A percentile compares a stretch with the other conserved stretches of the same genome.
These are phyloP conservation scores for Ramichloridium luteum DNA, from an alignment of 2,329 filamentous ascomycete species.

Conservation along the genomic window DNA sequence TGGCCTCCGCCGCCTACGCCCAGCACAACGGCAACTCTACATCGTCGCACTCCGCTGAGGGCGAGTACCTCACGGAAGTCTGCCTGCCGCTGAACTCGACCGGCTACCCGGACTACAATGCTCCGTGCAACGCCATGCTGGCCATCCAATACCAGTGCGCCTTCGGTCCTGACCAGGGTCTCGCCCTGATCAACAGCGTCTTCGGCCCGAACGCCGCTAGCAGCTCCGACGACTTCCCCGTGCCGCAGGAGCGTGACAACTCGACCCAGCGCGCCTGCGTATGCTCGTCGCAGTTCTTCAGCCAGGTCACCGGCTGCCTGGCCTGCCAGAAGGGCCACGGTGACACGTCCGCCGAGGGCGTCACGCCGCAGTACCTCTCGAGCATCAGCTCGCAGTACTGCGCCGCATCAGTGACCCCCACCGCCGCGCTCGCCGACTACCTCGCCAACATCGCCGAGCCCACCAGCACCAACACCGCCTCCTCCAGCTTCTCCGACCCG, in stretches of 20 bases:
- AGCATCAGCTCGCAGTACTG: constrained; percentile 16
- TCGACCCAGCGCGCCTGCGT: constrained; percentile 18
- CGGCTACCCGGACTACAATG: constrained; percentile 13
- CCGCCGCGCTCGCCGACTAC: constrained; percentile 12
- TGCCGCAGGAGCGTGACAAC: constrained; percentile 10
- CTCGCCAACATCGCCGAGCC: constrained; percentile 3
- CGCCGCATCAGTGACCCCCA: constrained; percentile 16
- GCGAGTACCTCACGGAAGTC: constrained; percentile 13
- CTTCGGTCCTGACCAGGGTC: constrained; percentile 9
- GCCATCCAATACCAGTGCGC: constrained; percentile 16
- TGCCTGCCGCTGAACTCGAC: constrained; percentile 15
- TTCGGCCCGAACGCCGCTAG: constrained; percentile 1
- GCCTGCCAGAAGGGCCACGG: constrained; percentile 17
- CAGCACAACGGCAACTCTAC: constrained; percentile 3
- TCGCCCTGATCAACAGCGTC: background rate
- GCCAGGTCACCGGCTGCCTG: constrained; percentile 11
- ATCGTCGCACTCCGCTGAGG: constrained; percentile 4
- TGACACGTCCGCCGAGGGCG: constrained; percentile 5
- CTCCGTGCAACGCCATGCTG: constrained; percentile 17
- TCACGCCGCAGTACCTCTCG: constrained; percentile 4
- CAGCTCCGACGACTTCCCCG: background rate
- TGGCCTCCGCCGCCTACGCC: constrained; percentile 1
- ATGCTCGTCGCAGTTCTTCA: constrained; percentile 19
- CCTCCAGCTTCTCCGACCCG: constrained; percentile 15
- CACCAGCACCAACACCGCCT: constrained; percentile 1